Percentiles rank a stretch among this genome's conserved stretches.
Conservation (phyloP, 2,329 filamentous ascomycete species). For the Purpureocillium lavendulum region DNA sequence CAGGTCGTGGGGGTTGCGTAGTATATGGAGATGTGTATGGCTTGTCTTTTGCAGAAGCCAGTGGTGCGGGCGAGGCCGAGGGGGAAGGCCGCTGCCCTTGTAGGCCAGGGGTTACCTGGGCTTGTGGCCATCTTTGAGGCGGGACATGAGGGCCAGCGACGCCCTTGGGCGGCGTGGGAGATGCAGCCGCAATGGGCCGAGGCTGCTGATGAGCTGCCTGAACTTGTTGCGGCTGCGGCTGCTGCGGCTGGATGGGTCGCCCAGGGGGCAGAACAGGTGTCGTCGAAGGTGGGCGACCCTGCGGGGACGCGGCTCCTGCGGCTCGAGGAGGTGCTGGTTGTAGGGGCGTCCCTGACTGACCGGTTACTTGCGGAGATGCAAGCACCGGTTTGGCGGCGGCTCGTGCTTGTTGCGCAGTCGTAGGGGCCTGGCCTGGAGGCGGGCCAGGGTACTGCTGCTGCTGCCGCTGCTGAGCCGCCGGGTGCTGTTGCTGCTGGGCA, state of each 20-base stretch:
- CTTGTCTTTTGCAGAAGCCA: constrained; percentile 19
- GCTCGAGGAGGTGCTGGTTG: constrained; percentile 23
- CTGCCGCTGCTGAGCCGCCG: constrained; percentile 9
- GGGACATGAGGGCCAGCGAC: constrained; percentile 12
- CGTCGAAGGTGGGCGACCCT: constrained; percentile 19
- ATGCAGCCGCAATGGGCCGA: constrained; percentile 23
- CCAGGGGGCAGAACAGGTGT: constrained; percentile 25
- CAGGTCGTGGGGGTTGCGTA: constrained; percentile 23
- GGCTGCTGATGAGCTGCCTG: constrained; percentile 6
- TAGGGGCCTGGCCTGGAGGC: constrained; percentile 9
- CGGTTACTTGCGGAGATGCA: constrained; percentile 24
- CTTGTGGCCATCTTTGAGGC: constrained; percentile 25
- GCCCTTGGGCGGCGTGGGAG: constrained; percentile 16
- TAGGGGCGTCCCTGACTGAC: constrained; percentile 24
- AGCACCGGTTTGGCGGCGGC: constrained; percentile 19
- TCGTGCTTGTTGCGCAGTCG: constrained; percentile 9
- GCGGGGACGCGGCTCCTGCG: constrained; percentile 14
- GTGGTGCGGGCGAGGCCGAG: constrained; percentile 14
- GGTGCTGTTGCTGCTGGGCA: constrained; percentile 8
- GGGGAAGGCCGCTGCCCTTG: constrained; percentile 16
- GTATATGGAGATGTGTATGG: constrained; percentile 17
- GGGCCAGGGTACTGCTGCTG: constrained; percentile 12
- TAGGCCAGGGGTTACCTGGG: constrained; percentile 10
- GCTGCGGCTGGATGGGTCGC: constrained; percentile 22
- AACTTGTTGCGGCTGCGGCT: constrained; percentile 11